Conservation (phyloP, 2,329 filamentous ascomycete genomes). For the Claviceps digitariae region DNA sequence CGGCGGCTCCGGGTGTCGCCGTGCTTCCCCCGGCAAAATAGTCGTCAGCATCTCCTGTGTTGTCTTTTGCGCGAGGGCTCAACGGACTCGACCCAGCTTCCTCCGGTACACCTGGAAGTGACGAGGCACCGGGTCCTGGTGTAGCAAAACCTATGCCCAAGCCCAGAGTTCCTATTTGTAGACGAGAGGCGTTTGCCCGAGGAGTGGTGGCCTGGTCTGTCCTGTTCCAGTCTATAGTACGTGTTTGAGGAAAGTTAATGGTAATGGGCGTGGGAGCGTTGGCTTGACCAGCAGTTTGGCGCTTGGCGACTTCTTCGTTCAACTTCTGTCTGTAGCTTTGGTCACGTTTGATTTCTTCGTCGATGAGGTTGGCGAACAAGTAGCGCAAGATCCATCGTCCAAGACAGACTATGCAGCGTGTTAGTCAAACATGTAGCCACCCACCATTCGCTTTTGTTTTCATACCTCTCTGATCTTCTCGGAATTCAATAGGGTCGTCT, state of each 20-base stretch:
- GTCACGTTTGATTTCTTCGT: slow-evolving; percentile 80
- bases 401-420: slow-evolving; percentile 56
- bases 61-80: slow-evolving; percentile 42
- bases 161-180: slow-evolving; percentile 57
- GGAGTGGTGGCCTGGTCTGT: slow-evolving; percentile 42
- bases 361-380: slow-evolving; percentile 76
- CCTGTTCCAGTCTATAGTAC: slow-evolving; percentile 23
- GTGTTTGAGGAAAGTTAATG: slow-evolving; percentile 32
- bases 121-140: slow-evolving; percentile 29
- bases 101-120: slow-evolving; percentile 35
- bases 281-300: slow-evolving; percentile 37
- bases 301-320: slow-evolving; percentile 47
- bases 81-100: slow-evolving; percentile 29
- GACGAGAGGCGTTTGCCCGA: slow-evolving; percentile 49
- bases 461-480: slow-evolving; percentile 84
- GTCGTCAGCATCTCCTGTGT: slow-evolving; percentile 54
- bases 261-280: slow-evolving; percentile 48
- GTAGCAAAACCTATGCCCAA: slow-evolving; percentile 68
- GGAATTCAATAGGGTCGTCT: slow-evolving; percentile 63
- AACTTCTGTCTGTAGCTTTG: slow-evolving; percentile 57
- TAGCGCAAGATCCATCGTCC: slow-evolving; percentile 95
- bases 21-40: slow-evolving; percentile 56
- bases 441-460: too few relatives aligned
- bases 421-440: slow-evolving; percentile 9
- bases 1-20: slow-evolving; percentile 1